A percentile compares a stretch with the other conserved stretches of the same genome.
Conservation (phyloP, 2,329 filamentous ascomycete species). For the Aspergillus aculeatinus region DNA sequence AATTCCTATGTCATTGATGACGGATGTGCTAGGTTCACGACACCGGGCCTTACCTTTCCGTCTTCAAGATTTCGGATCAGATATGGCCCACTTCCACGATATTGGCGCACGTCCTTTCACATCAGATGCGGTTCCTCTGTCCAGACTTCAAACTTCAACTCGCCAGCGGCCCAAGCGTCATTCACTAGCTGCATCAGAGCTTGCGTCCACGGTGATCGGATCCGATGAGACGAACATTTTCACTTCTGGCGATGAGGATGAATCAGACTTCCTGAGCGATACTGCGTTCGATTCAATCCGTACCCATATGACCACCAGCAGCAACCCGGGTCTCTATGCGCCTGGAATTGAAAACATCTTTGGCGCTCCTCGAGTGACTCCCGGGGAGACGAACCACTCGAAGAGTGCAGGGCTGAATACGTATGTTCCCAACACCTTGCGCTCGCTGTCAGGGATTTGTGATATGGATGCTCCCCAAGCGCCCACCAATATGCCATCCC, state of each 20-base stretch:
- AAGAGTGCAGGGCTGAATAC: conserved; percentile 51
- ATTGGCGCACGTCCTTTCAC: conserved; percentile 24
- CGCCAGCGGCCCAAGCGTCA: conserved; percentile 50
- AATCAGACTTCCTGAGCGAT: conserved; percentile 61
- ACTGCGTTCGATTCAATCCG: conserved; percentile 63
- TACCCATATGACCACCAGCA: conserved; percentile 57
- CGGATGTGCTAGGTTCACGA: conserved; percentile 14
- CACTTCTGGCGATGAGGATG: conserved; percentile 60
- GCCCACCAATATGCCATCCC: conserved; percentile 14
- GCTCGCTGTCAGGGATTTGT: conserved; percentile 23
- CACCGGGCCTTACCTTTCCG: conserved; percentile 24
- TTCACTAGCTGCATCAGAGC: conserved; percentile 59
- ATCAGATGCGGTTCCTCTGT: conserved; percentile 29
- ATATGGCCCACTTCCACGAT: conserved; percentile 21
- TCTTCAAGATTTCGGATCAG: conserved; percentile 25
- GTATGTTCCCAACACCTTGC: conserved; percentile 43
- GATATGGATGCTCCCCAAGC: conserved; percentile 22
- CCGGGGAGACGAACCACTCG: conserved; percentile 43
- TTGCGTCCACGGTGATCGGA: conserved; percentile 58
- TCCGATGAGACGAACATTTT: conserved; percentile 61
- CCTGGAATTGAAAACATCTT: conserved; percentile 65
- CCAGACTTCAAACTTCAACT: conserved; percentile 30
- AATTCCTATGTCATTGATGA: conserved; percentile 14
- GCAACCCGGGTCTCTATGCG: conserved; percentile 53
- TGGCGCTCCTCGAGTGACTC: conserved; percentile 46